Conservation (phyloP, 768 basidiomycete genomes). For the Nidularia pulvinata region DNA sequence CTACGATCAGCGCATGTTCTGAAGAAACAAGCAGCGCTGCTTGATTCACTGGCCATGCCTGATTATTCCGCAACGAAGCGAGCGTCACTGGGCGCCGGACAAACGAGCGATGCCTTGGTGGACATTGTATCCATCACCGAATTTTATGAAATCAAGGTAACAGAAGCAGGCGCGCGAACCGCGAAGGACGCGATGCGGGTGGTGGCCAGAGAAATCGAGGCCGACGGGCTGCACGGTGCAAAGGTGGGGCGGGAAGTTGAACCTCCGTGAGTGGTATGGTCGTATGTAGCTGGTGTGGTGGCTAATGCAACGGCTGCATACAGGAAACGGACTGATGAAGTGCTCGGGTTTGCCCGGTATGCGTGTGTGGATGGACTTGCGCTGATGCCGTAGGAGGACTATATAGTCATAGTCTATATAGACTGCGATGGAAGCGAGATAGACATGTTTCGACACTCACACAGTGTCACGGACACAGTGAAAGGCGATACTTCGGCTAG, state of each 20-base stretch:
- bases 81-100: too few relatives aligned
- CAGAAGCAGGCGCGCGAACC: constrained; percentile 35
- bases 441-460: too few relatives aligned
- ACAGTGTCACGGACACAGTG: too few relatives aligned
- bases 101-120: constrained; percentile 33
- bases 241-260: constrained; percentile 12
- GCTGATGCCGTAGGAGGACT: constrained; percentile 40
- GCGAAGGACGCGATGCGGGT: constrained; percentile 58
- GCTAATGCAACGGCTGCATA: not conserved
- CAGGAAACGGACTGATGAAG: constrained; percentile 44
- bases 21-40: constrained; percentile 39
- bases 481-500: too few relatives aligned
- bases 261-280: not conserved
- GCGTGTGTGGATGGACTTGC: constrained; percentile 55
- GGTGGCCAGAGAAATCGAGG: constrained; percentile 63
- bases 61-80: too few relatives aligned
- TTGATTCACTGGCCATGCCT: too few relatives aligned
- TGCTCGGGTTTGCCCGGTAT: constrained; percentile 53
- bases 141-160: constrained; percentile 58
- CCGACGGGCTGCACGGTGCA: constrained; percentile 52
- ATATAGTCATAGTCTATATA: too few relatives aligned
- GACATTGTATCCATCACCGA: constrained; percentile 40
- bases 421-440: too few relatives aligned
- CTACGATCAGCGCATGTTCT: constrained; percentile 52
- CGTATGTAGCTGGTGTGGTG: not conserved